These are phyloP conservation scores for Neckera pumila DNA, from an alignment of 225 moss, liverwort and hornwort species.

Conservation along the genomic window DNA sequence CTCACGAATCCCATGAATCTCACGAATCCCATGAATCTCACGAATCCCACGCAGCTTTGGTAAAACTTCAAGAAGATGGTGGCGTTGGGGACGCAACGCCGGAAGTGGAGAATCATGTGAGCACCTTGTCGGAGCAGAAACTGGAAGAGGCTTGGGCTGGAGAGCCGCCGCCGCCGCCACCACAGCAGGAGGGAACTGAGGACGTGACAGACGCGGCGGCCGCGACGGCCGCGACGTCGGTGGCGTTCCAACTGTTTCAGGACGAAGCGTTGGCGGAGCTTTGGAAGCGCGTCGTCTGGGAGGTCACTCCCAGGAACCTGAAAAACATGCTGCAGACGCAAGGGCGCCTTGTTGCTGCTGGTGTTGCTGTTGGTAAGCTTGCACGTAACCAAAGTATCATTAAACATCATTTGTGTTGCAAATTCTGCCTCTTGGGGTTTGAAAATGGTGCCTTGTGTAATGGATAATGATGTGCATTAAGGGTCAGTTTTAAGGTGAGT, in stretches of 20 bases:
- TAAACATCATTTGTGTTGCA: background rate
- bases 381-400: background rate
- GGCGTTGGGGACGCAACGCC: background rate
- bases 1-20: too few species aligned
- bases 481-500: background rate
- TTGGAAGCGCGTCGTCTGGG: slow-evolving; percentile 16
- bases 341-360: slow-evolving; percentile 23
- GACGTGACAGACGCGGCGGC: background rate
- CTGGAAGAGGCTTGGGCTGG: slow-evolving; percentile 35
- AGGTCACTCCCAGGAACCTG: slow-evolving; percentile 1
- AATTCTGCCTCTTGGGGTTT: background rate
- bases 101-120: background rate
- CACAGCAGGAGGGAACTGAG: background rate
- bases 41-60: background rate
- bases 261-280: slow-evolving; percentile 14
- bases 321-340: slow-evolving; percentile 22
- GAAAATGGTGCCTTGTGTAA: background rate
- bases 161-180: background rate
- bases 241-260: slow-evolving; percentile 3
- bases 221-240: background rate
- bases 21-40: background rate
- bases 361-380: slow-evolving; percentile 15
- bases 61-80: background rate
- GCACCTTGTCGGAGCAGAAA: slow-evolving; percentile 23
- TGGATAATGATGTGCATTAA: background rate